Evolutionary conservation across 2,329 filamentous ascomycete species (phyloP).

Genomic region (Clarireedia hainanense): DNA sequence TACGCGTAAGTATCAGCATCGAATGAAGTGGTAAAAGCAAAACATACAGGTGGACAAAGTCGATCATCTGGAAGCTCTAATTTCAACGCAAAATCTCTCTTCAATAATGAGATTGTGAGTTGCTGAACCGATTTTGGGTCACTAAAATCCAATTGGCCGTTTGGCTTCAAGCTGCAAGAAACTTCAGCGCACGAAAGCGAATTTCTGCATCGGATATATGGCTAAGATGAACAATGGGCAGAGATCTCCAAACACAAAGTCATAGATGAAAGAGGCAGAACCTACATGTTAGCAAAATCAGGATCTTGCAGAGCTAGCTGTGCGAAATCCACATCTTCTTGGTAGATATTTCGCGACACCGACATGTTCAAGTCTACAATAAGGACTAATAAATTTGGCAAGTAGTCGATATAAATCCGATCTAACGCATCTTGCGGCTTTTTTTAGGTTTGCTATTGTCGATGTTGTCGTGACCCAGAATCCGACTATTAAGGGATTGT

Average conservation of each 20-base stretch:
- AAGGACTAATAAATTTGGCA: neutral
- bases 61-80: conserved; percentile 69
- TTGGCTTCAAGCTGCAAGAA: conserved; percentile 38
- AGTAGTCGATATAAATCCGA: too few species aligned
- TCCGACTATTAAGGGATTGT: too few species aligned
- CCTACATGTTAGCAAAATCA: conserved; percentile 50
- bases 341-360: conserved; percentile 39
- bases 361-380: conserved; percentile 16
- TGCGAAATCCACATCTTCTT: conserved; percentile 53
- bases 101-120: conserved; percentile 72
- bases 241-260: neutral
- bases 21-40: neutral
- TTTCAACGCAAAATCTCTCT: conserved; percentile 63
- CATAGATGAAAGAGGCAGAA: conserved; percentile 16
- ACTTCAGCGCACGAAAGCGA: conserved; percentile 3
- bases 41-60: conserved; percentile 71
- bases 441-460: too few species aligned
- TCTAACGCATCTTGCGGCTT: too few species aligned
- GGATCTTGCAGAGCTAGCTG: conserved; percentile 49
- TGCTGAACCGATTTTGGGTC: conserved; percentile 70
- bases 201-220: neutral
- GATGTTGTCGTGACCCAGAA: too few species aligned
- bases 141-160: conserved; percentile 68
- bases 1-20: neutral
- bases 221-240: too few species aligned